Conservation (phyloP, 2,329 filamentous ascomycete species). For the Curvularia lunata region DNA sequence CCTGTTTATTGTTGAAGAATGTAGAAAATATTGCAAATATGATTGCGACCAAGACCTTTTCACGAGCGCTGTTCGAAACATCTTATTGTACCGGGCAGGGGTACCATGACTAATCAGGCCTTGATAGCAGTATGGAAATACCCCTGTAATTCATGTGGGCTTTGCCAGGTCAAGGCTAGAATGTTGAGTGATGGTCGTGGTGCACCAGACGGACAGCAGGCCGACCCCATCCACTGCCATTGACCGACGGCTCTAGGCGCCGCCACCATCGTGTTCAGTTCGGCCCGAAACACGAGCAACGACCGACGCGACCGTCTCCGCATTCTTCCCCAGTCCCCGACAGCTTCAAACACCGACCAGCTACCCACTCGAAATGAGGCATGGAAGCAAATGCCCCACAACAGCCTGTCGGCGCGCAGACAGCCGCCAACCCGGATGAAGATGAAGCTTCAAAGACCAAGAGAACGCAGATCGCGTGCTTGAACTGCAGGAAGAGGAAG, state of each 20-base stretch:
- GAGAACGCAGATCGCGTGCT: conserved; percentile 36
- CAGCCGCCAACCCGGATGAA: conserved; percentile 18
- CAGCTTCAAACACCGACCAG: conserved; percentile 22
- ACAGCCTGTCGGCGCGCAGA: conserved; percentile 17
- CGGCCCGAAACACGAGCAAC: conserved; percentile 15
- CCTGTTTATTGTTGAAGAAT: conserved; percentile 10
- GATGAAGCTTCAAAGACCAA: conserved; percentile 30
- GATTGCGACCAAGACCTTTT: too few species aligned
- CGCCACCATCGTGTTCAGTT: not conserved
- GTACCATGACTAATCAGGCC: not conserved
- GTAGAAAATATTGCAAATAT: not conserved
- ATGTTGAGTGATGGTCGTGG: too few species aligned
- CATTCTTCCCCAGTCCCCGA: conserved; percentile 18
- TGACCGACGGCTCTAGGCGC: not conserved
- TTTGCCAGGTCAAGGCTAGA: not conserved
- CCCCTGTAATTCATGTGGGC: not conserved
- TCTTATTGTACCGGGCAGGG: too few species aligned
- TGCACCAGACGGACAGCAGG: not conserved
- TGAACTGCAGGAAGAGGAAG: conserved; percentile 50
- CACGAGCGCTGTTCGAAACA: too few species aligned
- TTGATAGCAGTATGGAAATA: not conserved
- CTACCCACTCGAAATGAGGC: conserved; percentile 16
- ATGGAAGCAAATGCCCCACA: conserved; percentile 23
- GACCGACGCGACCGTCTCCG: conserved; percentile 17
- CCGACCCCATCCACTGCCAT: not conserved